These are phyloP conservation scores for Pyrrhoderma lamaoense DNA, from an alignment of 1,284 basidiomycete genomes.

Conservation along the genomic window DNA sequence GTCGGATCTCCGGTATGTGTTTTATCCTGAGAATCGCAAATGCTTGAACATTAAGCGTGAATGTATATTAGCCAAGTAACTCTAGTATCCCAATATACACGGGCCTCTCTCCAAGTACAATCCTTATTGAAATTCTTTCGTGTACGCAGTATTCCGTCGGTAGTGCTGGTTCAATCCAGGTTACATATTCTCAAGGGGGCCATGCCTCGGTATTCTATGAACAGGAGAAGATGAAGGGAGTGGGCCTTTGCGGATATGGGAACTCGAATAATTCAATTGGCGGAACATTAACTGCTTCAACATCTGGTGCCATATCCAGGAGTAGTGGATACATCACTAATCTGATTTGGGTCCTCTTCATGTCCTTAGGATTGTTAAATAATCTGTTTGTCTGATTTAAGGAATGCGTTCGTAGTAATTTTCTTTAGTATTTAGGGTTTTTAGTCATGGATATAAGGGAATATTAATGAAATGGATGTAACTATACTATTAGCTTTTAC, in stretches of 20 bases:
- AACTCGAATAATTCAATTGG: not conserved
- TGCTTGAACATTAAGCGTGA: not conserved
- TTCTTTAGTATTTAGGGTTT: too few relatives aligned
- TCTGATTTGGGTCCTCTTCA: too few relatives aligned
- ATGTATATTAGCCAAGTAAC: constrained; percentile 42
- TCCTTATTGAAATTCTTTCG: constrained; percentile 41
- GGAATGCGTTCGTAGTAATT: too few relatives aligned
- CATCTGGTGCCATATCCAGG: too few relatives aligned
- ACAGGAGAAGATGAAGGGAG: constrained; percentile 2
- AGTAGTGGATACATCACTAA: too few relatives aligned
- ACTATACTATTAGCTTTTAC: too few relatives aligned
- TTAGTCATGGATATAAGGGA: too few relatives aligned
- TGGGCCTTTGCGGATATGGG: constrained; percentile 10
- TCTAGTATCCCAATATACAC: constrained; percentile 48
- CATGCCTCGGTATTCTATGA: constrained; percentile 20
- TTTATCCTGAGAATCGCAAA: not conserved
- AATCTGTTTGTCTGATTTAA: too few relatives aligned
- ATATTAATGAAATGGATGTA: too few relatives aligned
- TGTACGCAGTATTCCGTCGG: constrained; percentile 62
- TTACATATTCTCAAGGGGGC: constrained; percentile 55
- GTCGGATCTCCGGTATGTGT: constrained; percentile 61
- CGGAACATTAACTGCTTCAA: too few relatives aligned
- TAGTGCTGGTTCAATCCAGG: constrained; percentile 48
- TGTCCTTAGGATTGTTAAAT: too few relatives aligned
- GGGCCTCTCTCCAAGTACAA: constrained; percentile 22